A percentile compares a stretch with the other conserved stretches of the same genome.
These are phyloP conservation scores for Lichtheimia ornata DNA, from an alignment of 371 early-diverging fungal species.

Conservation along the genomic window DNA sequence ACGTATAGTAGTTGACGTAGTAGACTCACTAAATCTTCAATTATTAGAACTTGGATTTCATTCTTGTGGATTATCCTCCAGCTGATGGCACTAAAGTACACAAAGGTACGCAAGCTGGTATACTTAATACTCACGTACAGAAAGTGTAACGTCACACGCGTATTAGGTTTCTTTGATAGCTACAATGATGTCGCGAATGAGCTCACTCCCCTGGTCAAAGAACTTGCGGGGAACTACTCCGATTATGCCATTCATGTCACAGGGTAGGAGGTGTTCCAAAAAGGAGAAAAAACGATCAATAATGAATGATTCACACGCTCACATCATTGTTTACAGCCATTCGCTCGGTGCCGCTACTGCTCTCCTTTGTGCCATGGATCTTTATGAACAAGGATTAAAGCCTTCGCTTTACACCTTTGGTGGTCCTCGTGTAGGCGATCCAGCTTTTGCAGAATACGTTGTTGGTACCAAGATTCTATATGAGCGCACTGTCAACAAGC, in stretches of 20 bases:
- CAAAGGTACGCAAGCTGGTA: slow-evolving; percentile 5
- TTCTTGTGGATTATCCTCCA: slow-evolving; percentile 10
- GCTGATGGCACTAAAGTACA: slow-evolving; percentile 20
- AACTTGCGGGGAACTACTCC: slow-evolving; percentile 15
- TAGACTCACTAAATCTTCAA: background rate
- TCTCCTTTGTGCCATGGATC: slow-evolving; percentile 20
- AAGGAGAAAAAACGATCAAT: too few relatives aligned
- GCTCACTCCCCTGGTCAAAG: slow-evolving; percentile 5
- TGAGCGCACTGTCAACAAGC: slow-evolving; percentile 13
- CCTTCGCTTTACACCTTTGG: slow-evolving; percentile 7
- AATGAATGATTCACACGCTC: too few relatives aligned
- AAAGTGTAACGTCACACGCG: background rate
- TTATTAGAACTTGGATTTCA: slow-evolving; percentile 12
- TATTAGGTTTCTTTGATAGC: slow-evolving; percentile 14
- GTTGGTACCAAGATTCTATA: slow-evolving; percentile 5
- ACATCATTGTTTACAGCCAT: slow-evolving; percentile 5
- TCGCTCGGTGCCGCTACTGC: slow-evolving; percentile 26
- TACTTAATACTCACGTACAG: background rate
- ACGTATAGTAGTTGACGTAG: too few relatives aligned
- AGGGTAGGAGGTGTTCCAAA: slow-evolving; percentile 11
- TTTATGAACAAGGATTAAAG: slow-evolving; percentile 14
- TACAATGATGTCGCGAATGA: slow-evolving; percentile 15
- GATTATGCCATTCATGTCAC: slow-evolving; percentile 19
- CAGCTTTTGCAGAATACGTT: slow-evolving; percentile 21
- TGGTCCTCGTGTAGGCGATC: slow-evolving; percentile 24